A percentile compares a stretch with the other conserved stretches of the same genome.
Conservation (phyloP, 169 alveolate species). For the Cyclospora cayetanensis region DNA sequence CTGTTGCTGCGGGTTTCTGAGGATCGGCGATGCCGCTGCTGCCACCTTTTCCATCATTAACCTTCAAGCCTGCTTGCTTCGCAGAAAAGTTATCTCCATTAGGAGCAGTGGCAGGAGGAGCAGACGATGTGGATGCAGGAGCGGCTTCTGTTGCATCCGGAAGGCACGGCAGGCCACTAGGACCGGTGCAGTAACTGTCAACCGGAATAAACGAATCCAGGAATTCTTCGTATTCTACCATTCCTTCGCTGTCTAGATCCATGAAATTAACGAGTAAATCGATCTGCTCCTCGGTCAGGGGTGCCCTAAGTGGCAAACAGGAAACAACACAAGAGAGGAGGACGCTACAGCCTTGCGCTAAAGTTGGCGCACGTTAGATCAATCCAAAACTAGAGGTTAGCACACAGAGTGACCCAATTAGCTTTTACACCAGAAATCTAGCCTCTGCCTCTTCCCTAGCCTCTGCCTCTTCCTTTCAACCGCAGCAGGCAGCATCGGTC, state of each 20-base stretch:
- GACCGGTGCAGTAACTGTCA: conserved; percentile 37
- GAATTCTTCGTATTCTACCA: conserved; percentile 77
- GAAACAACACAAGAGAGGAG: too few species aligned
- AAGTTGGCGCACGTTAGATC: too few species aligned
- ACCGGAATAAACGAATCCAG: conserved; percentile 79
- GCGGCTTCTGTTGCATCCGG: not conserved
- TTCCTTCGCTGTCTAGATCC: conserved; percentile 76
- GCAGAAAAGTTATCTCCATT: not conserved
- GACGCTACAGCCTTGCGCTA: too few species aligned
- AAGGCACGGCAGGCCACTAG: not conserved
- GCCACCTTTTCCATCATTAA: too few species aligned
- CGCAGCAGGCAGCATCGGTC: too few species aligned
- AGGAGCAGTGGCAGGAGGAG: not conserved
- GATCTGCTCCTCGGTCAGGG: conserved; percentile 81
- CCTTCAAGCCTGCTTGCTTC: too few species aligned
- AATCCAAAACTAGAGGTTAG: too few species aligned
- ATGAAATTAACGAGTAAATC: conserved; percentile 75
- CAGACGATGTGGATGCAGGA: not conserved
- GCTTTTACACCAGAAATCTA: too few species aligned
- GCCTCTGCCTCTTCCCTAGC: too few species aligned
- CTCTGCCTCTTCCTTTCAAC: not conserved
- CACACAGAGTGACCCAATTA: too few species aligned
- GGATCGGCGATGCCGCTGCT: not conserved
- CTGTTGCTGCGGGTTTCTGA: not conserved
- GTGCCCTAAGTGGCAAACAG: conserved; percentile 67